A percentile compares a stretch with the other conserved stretches of the same genome.
phyloP scores from a whole-genome alignment of 1,139 yeast species.

The Pichia sp. region DNA sequence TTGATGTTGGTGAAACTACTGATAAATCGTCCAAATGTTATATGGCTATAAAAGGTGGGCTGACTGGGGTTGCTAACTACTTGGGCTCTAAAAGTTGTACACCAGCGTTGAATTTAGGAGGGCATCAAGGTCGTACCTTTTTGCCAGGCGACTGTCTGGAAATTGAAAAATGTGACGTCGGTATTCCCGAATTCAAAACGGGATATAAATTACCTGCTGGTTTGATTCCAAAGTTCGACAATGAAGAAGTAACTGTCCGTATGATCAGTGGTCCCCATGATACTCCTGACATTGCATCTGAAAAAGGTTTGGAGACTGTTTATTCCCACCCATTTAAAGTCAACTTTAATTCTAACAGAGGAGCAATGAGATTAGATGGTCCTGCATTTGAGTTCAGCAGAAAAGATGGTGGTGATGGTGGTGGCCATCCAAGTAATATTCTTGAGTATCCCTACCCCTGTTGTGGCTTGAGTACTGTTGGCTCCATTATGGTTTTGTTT shows the following conservation, averaged over 20 bases:
- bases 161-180: constrained; percentile 14
- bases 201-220: constrained; percentile 28
- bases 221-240: constrained; percentile 25
- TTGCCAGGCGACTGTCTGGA: constrained; percentile 36
- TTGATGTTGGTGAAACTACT: constrained; percentile 32
- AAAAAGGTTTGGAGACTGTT: constrained; percentile 30
- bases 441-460: constrained; percentile 37
- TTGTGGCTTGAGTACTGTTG: constrained; percentile 37
- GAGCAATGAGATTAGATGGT: constrained; percentile 36
- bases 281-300: constrained; percentile 34
- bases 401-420: constrained; percentile 36
- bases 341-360: constrained; percentile 38
- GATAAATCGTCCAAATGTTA: constrained; percentile 32
- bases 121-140: constrained; percentile 37
- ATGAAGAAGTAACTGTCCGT: constrained; percentile 30
- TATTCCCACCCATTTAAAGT: constrained; percentile 32
- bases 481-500: constrained; percentile 33
- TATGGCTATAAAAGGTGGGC: constrained; percentile 36
- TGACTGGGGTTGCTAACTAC: constrained; percentile 36
- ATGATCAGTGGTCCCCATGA: constrained; percentile 38
- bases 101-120: constrained; percentile 36
- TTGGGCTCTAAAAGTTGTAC: constrained; percentile 37
- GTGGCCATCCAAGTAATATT: constrained; percentile 37
- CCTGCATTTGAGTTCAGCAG: constrained; percentile 34
- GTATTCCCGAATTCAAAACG: constrained; percentile 14